Percentiles rank a stretch among this genome's conserved stretches.
Evolutionary conservation across 108 stramenopile genomes (phyloP).

Genomic region (Cyclotella kingstonii): DNA sequence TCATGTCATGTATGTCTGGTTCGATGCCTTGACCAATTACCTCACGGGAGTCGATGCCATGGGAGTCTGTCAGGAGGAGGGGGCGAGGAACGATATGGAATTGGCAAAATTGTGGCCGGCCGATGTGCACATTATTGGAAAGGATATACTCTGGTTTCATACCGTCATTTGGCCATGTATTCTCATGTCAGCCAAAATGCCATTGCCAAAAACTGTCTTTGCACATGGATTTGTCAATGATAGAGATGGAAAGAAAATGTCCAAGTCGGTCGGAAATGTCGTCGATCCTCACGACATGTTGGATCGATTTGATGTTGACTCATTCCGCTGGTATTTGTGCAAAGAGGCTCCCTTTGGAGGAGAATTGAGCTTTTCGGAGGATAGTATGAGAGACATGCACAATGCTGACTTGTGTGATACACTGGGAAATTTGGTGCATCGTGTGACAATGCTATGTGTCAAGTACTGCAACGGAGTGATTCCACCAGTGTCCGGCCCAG

Average conservation of each 20-base stretch:
- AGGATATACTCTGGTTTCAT: conserved; percentile 99
- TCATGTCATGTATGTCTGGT: conserved; percentile 99
- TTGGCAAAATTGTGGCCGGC: conserved; percentile 93
- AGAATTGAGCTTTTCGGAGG: conserved; percentile 86
- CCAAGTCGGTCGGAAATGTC: conserved; percentile 96
- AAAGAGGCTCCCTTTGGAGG: conserved; percentile 94
- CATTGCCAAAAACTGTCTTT: conserved; percentile 91
- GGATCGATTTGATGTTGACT: conserved; percentile 86
- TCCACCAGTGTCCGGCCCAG: conserved; percentile 61
- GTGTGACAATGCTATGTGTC: conserved; percentile 87
- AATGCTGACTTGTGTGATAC: conserved; percentile 96
- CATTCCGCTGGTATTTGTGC: conserved; percentile 92
- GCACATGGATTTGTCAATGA: conserved; percentile 98
- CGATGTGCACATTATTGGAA: conserved; percentile 94
- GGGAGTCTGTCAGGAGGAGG: conserved; percentile 48
- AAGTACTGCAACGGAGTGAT: conserved; percentile 88
- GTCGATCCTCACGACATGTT: conserved; percentile 96
- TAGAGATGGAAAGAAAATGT: conserved; percentile 98
- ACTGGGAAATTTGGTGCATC: conserved; percentile 95
- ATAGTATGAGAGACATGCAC: conserved; percentile 87
- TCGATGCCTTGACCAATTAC: conserved; percentile 98
- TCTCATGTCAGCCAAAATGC: conserved; percentile 92
- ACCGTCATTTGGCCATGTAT: conserved; percentile 98
- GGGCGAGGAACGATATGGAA: conserved; percentile 35
- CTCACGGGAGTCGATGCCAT: conserved; percentile 88